Conservation (phyloP, 225 moss, liverwort and hornwort species). For the Physcomitrium patens region DNA sequence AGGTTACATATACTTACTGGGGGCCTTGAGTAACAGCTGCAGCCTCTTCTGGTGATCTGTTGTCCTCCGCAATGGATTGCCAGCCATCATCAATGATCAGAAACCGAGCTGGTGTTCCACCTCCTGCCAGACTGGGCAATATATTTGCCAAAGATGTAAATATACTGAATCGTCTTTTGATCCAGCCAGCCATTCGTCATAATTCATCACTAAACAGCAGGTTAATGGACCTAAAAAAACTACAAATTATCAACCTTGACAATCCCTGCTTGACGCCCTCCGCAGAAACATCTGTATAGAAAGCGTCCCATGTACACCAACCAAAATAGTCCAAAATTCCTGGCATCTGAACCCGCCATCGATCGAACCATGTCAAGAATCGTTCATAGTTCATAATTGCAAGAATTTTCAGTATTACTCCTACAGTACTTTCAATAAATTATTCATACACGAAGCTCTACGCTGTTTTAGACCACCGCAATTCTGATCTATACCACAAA, state of each 20-base stretch:
- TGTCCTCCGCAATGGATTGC: conserved; percentile 82
- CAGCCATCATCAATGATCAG: conserved; percentile 97
- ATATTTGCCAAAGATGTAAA: conserved; percentile 5
- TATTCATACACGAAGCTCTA: no score
- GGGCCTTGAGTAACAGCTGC: conserved; percentile 67
- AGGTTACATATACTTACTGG: conserved; percentile 62
- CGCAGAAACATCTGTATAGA: conserved; percentile 87
- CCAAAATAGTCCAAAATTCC: conserved; percentile 93
- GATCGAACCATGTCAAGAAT: neutral
- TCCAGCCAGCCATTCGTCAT: neutral
- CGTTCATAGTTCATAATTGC: neutral
- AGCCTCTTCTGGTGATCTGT: conserved; percentile 29
- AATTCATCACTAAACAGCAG: conserved; percentile 5
- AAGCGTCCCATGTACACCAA: conserved; percentile 99
- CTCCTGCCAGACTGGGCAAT: conserved; percentile 68
- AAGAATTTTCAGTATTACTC: neutral
- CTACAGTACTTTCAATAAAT: no score
- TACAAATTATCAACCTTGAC: conserved; percentile 54
- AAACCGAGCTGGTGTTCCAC: conserved; percentile 91
- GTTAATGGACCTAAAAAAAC: neutral
- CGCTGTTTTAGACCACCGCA: no score
- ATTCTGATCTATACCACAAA: no score
- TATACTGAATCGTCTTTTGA: neutral
- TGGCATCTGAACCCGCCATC: conserved; percentile 60
- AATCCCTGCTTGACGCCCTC: conserved; percentile 74